phyloP scores from a whole-genome alignment of 148 eudicot species.

The Rhododendron kiyosumense region DNA sequence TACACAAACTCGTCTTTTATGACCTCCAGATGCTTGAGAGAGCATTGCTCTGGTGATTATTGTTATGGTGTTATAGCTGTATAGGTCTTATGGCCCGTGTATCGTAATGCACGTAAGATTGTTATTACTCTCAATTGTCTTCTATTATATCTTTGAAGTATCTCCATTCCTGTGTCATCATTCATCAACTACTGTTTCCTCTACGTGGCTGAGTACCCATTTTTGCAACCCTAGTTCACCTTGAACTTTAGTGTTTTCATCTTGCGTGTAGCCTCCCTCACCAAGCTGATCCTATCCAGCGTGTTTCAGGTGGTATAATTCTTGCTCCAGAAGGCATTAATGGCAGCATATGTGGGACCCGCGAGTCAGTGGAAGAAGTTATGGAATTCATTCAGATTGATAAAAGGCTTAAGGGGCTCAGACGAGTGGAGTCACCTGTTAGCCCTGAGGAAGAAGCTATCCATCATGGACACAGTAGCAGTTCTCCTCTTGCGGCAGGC shows the following conservation, averaged over 20 bases:
- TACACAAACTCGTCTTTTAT: background rate
- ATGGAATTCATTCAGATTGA: slow-evolving; percentile 75
- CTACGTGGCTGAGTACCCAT: background rate
- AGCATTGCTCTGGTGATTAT: background rate
- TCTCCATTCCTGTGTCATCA: background rate
- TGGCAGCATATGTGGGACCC: slow-evolving; percentile 90
- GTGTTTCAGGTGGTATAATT: slow-evolving; percentile 98
- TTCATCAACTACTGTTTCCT: background rate
- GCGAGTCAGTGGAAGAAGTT: slow-evolving; percentile 73
- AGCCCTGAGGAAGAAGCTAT: slow-evolving; percentile 98
- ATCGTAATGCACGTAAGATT: background rate
- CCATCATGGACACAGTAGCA: slow-evolving; percentile 90
- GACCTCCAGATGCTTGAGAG: background rate
- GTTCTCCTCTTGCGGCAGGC: slow-evolving; percentile 97
- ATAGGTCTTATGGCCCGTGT: background rate
- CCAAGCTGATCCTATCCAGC: slow-evolving; percentile 79
- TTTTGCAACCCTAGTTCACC: background rate
- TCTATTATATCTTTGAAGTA: background rate
- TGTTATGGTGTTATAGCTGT: background rate
- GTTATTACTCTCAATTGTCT: background rate
- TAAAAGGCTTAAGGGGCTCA: slow-evolving; percentile 64
- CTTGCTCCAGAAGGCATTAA: slow-evolving; percentile 99
- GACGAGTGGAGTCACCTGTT: slow-evolving; percentile 83
- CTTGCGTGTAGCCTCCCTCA: slow-evolving; percentile 25
- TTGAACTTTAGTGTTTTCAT: background rate